These are phyloP conservation scores for Vaccinium myrtillus DNA, from an alignment of 148 eudicot genomes.

Conservation along the genomic window DNA sequence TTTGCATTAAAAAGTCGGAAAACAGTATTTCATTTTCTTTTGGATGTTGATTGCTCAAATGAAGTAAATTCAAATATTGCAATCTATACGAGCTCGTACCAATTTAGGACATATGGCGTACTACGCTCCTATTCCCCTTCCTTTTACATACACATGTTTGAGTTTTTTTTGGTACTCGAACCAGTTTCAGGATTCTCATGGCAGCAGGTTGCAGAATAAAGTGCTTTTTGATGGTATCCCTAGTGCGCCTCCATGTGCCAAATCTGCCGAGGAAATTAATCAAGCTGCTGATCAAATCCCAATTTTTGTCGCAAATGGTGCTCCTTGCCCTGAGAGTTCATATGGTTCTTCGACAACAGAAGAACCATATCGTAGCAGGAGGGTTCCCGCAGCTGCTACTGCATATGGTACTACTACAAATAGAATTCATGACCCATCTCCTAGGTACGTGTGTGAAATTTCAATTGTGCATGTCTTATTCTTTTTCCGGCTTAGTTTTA, in stretches of 20 bases:
- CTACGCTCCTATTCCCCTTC: neutral
- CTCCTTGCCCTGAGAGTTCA: slow-evolving; percentile 16
- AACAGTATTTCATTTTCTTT: neutral
- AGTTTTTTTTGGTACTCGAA: neutral
- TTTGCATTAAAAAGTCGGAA: neutral
- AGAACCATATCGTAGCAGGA: slow-evolving; percentile 7
- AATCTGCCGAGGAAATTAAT: neutral
- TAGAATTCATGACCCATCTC: slow-evolving; percentile 11
- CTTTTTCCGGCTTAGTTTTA: neutral
- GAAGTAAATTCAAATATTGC: neutral
- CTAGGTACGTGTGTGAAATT: slow-evolving; percentile 19
- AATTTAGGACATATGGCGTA: neutral
- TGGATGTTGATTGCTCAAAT: neutral
- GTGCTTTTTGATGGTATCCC: slow-evolving; percentile 20
- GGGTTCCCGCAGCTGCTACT: slow-evolving; percentile 10
- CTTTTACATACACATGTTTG: neutral
- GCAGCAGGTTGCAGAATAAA: slow-evolving; percentile 10
- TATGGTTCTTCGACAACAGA: slow-evolving; percentile 17
- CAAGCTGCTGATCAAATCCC: neutral
- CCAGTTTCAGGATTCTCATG: slow-evolving; percentile 19
- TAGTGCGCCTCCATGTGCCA: slow-evolving; percentile 32
- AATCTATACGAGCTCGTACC: neutral
- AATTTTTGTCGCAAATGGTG: neutral
- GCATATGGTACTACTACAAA: slow-evolving; percentile 8
- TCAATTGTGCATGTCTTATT: neutral